Percentiles rank a stretch among this genome's conserved stretches.
These are phyloP conservation scores for Russula ochroleuca DNA, from an alignment of 768 basidiomycete species.

Conservation along the genomic window DNA sequence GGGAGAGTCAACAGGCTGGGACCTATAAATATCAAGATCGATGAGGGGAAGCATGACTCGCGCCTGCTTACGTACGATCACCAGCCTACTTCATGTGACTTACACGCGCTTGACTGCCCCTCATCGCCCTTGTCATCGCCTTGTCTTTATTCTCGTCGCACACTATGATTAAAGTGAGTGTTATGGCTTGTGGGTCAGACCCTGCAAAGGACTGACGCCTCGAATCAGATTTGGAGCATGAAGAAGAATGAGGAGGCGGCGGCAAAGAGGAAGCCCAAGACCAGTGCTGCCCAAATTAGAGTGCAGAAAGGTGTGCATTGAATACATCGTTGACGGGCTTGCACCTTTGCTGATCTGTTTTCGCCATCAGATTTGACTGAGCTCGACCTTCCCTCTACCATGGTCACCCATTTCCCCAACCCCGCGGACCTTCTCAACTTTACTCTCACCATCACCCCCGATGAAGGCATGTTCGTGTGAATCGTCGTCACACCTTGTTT, in stretches of 20 bases:
- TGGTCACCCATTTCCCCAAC: slow-evolving; percentile 94
- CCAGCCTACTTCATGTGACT: background rate
- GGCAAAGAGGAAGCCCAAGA: slow-evolving; percentile 97
- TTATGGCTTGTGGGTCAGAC: background rate
- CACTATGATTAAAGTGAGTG: slow-evolving; percentile 45
- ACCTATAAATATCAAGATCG: slow-evolving; percentile 70
- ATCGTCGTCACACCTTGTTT: slow-evolving; percentile 1
- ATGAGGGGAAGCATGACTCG: slow-evolving; percentile 58
- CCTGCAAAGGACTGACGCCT: slow-evolving; percentile 18
- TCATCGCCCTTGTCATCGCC: background rate
- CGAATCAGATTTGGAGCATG: slow-evolving; percentile 90
- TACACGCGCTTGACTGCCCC: background rate
- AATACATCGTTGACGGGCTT: background rate
- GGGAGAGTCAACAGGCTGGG: slow-evolving; percentile 42
- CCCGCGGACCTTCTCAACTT: slow-evolving; percentile 95
- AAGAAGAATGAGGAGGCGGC: slow-evolving; percentile 99
- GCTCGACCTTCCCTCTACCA: slow-evolving; percentile 90
- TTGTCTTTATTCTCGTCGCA: background rate
- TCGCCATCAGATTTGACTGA: slow-evolving; percentile 79
- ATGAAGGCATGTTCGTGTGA: slow-evolving; percentile 63
- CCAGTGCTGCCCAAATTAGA: slow-evolving; percentile 94
- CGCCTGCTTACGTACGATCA: background rate
- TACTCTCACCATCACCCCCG: slow-evolving; percentile 89
- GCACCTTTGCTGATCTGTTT: background rate
- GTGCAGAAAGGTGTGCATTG: slow-evolving; percentile 89